Evolutionary conservation across 2,329 filamentous ascomycete species (phyloP).

Genomic region (Zalaria sp.): DNA sequence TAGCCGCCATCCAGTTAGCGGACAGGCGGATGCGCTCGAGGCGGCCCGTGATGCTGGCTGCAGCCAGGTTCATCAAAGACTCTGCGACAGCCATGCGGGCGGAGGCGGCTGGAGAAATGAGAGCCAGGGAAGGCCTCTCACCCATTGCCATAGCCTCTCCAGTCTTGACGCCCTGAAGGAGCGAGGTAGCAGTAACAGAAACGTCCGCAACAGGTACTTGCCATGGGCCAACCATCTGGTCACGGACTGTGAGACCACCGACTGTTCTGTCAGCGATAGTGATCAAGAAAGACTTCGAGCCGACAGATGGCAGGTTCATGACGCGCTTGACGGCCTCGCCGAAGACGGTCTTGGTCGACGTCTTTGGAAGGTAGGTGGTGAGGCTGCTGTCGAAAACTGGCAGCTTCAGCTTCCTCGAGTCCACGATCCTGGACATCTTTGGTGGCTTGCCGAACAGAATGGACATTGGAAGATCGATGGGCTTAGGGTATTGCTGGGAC

Average conservation of each 20-base stretch:
- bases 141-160: slow-evolving; percentile 99
- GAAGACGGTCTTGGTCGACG: slow-evolving; percentile 12
- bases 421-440: slow-evolving; percentile 63
- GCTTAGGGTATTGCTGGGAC: slow-evolving; percentile 56
- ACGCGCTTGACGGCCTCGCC: slow-evolving; percentile 66
- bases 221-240: slow-evolving; percentile 96
- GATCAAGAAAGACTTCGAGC: slow-evolving; percentile 95
- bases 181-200: slow-evolving; percentile 75
- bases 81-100: slow-evolving; percentile 95
- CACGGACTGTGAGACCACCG: slow-evolving; percentile 73
- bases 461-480: slow-evolving; percentile 81
- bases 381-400: slow-evolving; percentile 64
- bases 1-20: slow-evolving; percentile 99
- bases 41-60: slow-evolving; percentile 58
- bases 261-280: slow-evolving; percentile 91
- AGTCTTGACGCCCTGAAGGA: slow-evolving; percentile 56
- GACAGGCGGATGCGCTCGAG: slow-evolving; percentile 74
- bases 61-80: slow-evolving; percentile 82
- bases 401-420: slow-evolving; percentile 53
- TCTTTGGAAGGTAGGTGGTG: slow-evolving; percentile 47
- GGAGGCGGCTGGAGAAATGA: slow-evolving; percentile 81
- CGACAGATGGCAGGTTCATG: slow-evolving; percentile 72
- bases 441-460: slow-evolving; percentile 78
- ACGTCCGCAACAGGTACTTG: slow-evolving; percentile 90
- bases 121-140: slow-evolving; percentile 74